Evolutionary conservation across 768 basidiomycete species (phyloP), one percentile per base, ranked within the genome.

Genomic region (Trametes villosa): DNA sequence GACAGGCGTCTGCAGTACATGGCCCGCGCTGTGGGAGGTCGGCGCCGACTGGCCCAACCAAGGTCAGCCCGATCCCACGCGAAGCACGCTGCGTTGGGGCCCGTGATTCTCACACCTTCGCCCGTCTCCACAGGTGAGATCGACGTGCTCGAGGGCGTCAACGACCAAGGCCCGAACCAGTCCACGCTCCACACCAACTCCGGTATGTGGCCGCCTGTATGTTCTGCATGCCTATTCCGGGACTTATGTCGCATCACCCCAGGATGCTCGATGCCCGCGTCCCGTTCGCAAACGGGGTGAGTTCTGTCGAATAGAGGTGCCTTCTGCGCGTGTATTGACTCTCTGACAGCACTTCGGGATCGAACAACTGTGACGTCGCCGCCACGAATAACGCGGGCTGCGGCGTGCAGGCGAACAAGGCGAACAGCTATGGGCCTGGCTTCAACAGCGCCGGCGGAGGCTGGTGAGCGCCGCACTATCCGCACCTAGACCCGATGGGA

Each of bases 401-500:
- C 67, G 82, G 84, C 22, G 86, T 88, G 9, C 63, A 72, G 6
- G 67, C 67, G 11, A 50, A 60, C 33, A 62, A 75, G 5, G 67
- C 75, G 0, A 72, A 77, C 59, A 86, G 80, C 66, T 88, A 79
- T 65, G 87, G 86, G 0, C 79, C 85, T 0, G 69, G 69, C 0
- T 85, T 89, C 74, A 88, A 89, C 69, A 64, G 56, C 41, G 76
- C 77, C 44, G 86, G 86, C 9, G 87, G 87, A 31, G 87, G 87
- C 67, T 87, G 83, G 84, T 61, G 13, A 31, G 60, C 33, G 34
- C 41, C 11, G 26, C 31, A 24, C 12, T 7, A 27, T 6, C 22
- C 3, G 22, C 15, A 20, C 22, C 18, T 20, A 40, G 3, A 9
- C 9, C 12, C 26, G 27, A 18, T 7, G 46, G 22, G 9, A 15